Conservation (phyloP, 2,329 filamentous ascomycete species). For the Lachnellula hyalina region DNA sequence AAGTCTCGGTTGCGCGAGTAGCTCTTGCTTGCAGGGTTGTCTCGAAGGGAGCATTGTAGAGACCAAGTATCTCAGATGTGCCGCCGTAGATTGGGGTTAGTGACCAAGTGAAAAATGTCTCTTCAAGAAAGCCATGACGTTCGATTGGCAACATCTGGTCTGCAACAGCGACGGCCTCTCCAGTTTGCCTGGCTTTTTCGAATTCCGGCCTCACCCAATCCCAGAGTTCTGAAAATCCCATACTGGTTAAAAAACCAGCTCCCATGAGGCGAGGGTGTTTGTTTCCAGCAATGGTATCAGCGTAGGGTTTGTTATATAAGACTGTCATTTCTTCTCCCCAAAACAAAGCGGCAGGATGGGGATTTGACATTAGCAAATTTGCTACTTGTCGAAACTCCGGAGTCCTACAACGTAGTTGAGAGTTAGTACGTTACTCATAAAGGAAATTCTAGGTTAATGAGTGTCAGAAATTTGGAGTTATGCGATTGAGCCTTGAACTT, state of each 20-base stretch:
- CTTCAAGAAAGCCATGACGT: constrained; percentile 65
- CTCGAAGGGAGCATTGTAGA: constrained; percentile 78
- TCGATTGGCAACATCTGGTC: constrained; percentile 71
- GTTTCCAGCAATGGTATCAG: constrained; percentile 63
- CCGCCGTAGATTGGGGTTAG: constrained; percentile 63
- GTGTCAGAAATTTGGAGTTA: too few relatives aligned
- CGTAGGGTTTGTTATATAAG: constrained; percentile 68
- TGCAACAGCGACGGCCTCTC: constrained; percentile 74
- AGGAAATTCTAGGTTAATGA: too few relatives aligned
- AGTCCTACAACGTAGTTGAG: constrained; percentile 38
- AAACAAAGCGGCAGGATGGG: constrained; percentile 69
- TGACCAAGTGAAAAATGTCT: constrained; percentile 64
- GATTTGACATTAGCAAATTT: constrained; percentile 74
- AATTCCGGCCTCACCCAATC: constrained; percentile 63
- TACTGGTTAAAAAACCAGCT: constrained; percentile 31
- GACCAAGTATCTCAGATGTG: constrained; percentile 65
- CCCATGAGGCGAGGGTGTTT: constrained; percentile 71
- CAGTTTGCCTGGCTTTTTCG: constrained; percentile 58
- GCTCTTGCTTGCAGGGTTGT: constrained; percentile 71
- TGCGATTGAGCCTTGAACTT: too few relatives aligned
- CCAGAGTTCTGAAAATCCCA: constrained; percentile 70
- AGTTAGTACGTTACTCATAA: background rate
- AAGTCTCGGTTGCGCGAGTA: constrained; percentile 69
- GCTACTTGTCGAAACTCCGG: constrained; percentile 70
- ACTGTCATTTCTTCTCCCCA: constrained; percentile 63